Base-by-base conservation (phyloP, 2,329 filamentous ascomycete species). In the Lachnellula suecica region DNA sequence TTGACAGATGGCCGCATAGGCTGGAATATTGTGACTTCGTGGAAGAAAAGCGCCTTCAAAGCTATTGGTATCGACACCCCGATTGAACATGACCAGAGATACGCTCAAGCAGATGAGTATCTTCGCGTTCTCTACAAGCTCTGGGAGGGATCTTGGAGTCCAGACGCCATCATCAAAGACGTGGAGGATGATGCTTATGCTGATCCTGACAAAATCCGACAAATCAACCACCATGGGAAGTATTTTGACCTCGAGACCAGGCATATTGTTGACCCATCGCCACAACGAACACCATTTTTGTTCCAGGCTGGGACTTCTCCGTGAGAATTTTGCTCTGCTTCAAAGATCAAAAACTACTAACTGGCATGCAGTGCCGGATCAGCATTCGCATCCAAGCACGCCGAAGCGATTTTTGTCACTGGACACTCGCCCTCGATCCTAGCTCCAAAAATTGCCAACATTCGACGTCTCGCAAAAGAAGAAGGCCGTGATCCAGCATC, bases 291-390 rank as follows among this genome's bases (percentile, higher is more conserved):
- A 1, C 87, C 87, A 0, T 73, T 89, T 2, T 76, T 89, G 4
- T 74, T 89, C 3, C 87, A 90, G 66, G 87, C 87, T 0, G 87
- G 87, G 0, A 86, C 85, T 0, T 87, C 82, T 0, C 79, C 76
- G 47, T 78, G 41, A 0, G 68, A 83, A 0, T 78, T 82, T 55
- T 77, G 74, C 35, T 79, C 79, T 1, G 83, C 78, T 77, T 82
- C 80, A 22, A 43, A 13, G 19, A 34, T 10, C 20, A 27, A 41
- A 3, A n/a, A 27, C 15, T 20, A 34, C 19, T 53, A 2, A 52
- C 27, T 17, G n/a, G n/a, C n/a, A n/a, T n/a, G n/a, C 0, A 79
- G 76, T 45, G 77, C 84, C 0, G 86, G 85, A 2, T 87, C 85
- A 66, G 68, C 71, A 0, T 89, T 89, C 59, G 84, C 84, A 0